Base-by-base conservation (phyloP, 768 basidiomycete species). In the Russula compacta region DNA sequence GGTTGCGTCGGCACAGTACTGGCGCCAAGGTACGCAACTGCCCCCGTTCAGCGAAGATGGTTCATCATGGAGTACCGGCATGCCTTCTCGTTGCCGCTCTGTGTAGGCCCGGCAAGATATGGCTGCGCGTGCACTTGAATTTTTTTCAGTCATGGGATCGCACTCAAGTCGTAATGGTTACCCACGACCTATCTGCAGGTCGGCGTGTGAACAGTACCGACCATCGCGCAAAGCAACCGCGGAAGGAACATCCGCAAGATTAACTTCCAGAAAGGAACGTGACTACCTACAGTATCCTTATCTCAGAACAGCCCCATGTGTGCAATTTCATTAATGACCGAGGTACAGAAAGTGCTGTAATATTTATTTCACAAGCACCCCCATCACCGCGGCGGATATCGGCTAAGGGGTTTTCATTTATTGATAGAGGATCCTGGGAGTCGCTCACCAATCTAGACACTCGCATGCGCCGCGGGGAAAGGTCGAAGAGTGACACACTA, bases 381-480 rank as follows among this genome's bases (percentile, higher is more conserved):
- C 42, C 29, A 3, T 40, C 43, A 57, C 40, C 43, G 32, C 60
- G 56, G 60, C 60, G 60, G 60, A 39, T 47, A 47, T 40, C 29
- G 21, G 24, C 21, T 19, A 50, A 29, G 47, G 33, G 32, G 43
- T 36, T 59, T 12, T 9, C 3, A 29, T 29, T 29, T 1, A 29
- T 51, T 24, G 42, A 6, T 15, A 44, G 49, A 36, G 48, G 40
- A 12, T 35, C 29, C 17, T 14, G 40, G 29, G 21, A 19, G 19
- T 21, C 39, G 8, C 53, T 32, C 17, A 3, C 24, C 24, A 36
- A 52, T 39, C 44, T 51, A 21, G 29, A 24, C 43, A 17, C 19
- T n/a, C n/a, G 21, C 6, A 21, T 40, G 38, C 44, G 38, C 49
- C 60, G 60, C 60, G 60, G 60, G 52, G 49, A 59, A 36, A 44